phyloP scores from a whole-genome alignment of 164 flowering plant species.

The Nelumbo lutea region DNA sequence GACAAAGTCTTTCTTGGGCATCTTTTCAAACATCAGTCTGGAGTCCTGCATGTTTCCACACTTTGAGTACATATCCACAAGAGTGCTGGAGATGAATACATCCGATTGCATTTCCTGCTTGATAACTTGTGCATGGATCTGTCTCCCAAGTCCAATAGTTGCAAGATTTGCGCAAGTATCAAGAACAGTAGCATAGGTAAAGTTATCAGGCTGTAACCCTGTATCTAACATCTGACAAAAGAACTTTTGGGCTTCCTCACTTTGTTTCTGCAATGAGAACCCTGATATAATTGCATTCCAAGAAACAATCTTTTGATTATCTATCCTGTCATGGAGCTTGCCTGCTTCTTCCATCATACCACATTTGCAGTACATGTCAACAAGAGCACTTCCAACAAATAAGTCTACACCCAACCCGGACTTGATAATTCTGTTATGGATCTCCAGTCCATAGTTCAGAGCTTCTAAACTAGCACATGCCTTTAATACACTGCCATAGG shows the following conservation, averaged over 20 bases:
- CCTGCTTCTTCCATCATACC: constrained; percentile 61
- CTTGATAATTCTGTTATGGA: constrained; percentile 56
- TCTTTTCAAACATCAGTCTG: constrained; percentile 48
- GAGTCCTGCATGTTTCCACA: constrained; percentile 79
- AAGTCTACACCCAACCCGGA: constrained; percentile 54
- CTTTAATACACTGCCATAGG: constrained; percentile 75
- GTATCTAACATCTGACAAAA: constrained; percentile 56
- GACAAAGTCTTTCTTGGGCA: constrained; percentile 52
- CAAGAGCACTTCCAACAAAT: constrained; percentile 61
- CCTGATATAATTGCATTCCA: constrained; percentile 88
- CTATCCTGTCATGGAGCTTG: constrained; percentile 54
- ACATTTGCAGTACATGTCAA: constrained; percentile 83
- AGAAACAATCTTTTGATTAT: constrained; percentile 45
- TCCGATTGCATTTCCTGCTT: constrained; percentile 64
- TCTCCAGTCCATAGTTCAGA: constrained; percentile 45
- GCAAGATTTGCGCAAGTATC: constrained; percentile 82
- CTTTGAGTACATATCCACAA: constrained; percentile 86
- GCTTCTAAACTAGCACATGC: constrained; percentile 54
- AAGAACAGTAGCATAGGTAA: constrained; percentile 79
- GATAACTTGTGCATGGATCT: constrained; percentile 74
- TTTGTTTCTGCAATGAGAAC: constrained; percentile 41
- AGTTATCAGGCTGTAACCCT: constrained; percentile 67
- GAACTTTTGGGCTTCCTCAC: constrained; percentile 63
- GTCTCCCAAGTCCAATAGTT: constrained; percentile 63
- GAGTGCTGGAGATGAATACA: constrained; percentile 58